These are phyloP conservation scores for Colletotrichum sojae DNA, from an alignment of 2,329 filamentous ascomycete genomes.

Conservation along the genomic window DNA sequence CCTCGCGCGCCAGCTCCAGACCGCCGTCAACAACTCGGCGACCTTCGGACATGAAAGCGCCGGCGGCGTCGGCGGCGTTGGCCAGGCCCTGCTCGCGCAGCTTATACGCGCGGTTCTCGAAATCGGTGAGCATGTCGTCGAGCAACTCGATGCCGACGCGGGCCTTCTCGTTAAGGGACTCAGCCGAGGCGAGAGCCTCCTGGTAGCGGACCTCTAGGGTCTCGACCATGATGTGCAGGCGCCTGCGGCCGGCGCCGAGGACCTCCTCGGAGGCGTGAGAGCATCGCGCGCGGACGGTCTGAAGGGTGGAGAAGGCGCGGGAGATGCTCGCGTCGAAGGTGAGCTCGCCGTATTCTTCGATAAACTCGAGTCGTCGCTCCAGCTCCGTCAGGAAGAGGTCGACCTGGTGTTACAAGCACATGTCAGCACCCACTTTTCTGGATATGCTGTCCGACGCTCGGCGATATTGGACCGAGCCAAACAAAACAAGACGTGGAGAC, in stretches of 20 bases:
- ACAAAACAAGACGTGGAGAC: neutral
- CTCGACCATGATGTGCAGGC: conserved; percentile 91
- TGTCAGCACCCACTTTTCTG: conserved; percentile 20
- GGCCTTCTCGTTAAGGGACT: conserved; percentile 92
- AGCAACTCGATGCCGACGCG: conserved; percentile 88
- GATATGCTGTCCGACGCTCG: conserved; percentile 16
- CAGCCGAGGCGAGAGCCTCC: conserved; percentile 85
- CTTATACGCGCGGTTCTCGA: conserved; percentile 86
- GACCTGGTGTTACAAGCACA: conserved; percentile 61
- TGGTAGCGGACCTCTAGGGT: conserved; percentile 91
- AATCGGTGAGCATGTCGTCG: conserved; percentile 86
- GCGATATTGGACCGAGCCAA: conserved; percentile 1
- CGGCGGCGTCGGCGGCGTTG: conserved; percentile 75
- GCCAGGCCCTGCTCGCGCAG: conserved; percentile 83
- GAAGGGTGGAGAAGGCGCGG: conserved; percentile 86
- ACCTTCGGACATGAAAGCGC: conserved; percentile 82
- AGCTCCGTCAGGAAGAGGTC: conserved; percentile 89
- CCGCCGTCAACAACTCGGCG: conserved; percentile 86
- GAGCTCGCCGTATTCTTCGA: conserved; percentile 89
- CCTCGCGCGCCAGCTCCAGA: conserved; percentile 79
- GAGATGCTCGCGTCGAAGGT: conserved; percentile 88
- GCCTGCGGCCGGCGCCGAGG: conserved; percentile 86
- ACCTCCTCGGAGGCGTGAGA: conserved; percentile 92
- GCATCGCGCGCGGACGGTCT: conserved; percentile 89
- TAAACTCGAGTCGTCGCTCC: conserved; percentile 86